phyloP scores from a whole-genome alignment of 2,329 filamentous ascomycete species.

The Paecilomyces niveus region DNA sequence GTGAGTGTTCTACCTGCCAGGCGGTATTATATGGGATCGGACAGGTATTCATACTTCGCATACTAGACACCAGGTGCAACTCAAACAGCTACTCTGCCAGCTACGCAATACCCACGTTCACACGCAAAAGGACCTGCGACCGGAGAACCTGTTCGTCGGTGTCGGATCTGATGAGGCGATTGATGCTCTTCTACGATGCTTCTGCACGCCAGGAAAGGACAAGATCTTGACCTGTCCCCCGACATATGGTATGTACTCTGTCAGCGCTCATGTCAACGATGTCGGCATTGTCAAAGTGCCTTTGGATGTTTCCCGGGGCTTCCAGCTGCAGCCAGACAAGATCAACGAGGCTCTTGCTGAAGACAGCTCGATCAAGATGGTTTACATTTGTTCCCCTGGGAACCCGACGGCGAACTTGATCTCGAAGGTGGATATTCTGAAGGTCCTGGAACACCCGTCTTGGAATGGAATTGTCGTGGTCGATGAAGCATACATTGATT shows the following conservation, averaged over 20 bases:
- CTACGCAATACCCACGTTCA: conserved; percentile 78
- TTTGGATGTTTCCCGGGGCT: conserved; percentile 62
- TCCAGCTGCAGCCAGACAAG: conserved; percentile 64
- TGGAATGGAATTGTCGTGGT: conserved; percentile 95
- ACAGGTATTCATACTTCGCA: conserved; percentile 4
- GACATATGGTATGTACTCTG: conserved; percentile 97
- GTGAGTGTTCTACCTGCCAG: conserved; percentile 21
- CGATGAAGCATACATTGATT: conserved; percentile 97
- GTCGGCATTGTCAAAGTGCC: conserved; percentile 81
- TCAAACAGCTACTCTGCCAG: conserved; percentile 81
- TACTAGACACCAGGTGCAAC: conserved; percentile 65
- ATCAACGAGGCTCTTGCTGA: conserved; percentile 60
- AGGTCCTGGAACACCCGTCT: conserved; percentile 72
- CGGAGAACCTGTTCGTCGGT: conserved; percentile 85
- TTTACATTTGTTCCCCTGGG: conserved; percentile 89
- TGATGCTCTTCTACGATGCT: conserved; percentile 85
- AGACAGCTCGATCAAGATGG: conserved; percentile 68
- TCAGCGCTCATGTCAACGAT: conserved; percentile 92
- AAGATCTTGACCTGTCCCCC: conserved; percentile 92
- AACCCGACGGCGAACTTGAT: conserved; percentile 85
- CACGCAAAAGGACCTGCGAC: conserved; percentile 64
- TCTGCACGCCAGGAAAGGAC: conserved; percentile 80
- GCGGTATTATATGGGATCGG: neutral
- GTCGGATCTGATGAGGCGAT: conserved; percentile 97
- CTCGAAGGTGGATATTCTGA: conserved; percentile 63